Conservation (phyloP, 2,329 filamentous ascomycete genomes). For the Aureobasidium sp. region DNA sequence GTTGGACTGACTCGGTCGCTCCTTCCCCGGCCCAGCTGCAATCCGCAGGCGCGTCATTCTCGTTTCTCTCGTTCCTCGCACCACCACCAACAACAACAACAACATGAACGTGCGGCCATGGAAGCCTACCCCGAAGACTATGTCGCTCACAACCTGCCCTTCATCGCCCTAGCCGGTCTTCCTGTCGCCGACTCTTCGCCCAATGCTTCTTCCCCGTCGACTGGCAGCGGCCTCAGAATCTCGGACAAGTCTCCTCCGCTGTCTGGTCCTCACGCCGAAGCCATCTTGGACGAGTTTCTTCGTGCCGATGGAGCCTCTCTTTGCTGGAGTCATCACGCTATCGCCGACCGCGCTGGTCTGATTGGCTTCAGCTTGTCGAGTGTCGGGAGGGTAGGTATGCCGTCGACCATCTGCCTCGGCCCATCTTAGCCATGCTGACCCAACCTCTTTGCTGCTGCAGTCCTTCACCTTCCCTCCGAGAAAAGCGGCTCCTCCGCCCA, state of each 20-base stretch:
- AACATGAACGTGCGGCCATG: conserved; percentile 44
- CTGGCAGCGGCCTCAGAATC: conserved; percentile 52
- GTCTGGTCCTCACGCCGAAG: conserved; percentile 56
- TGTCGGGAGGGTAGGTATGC: conserved; percentile 70
- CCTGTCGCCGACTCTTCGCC: background rate
- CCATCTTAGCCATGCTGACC: conserved; percentile 14
- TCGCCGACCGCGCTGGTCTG: conserved; percentile 38
- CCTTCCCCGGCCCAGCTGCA: background rate
- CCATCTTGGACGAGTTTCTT: conserved; percentile 59
- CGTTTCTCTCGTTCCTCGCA: too few species aligned
- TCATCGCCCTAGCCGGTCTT: conserved; percentile 76
- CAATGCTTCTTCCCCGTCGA: background rate
- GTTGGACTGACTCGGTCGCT: background rate
- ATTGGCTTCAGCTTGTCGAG: conserved; percentile 62
- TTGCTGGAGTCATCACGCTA: conserved; percentile 60
- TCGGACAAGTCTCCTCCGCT: conserved; percentile 65
- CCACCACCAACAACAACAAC: background rate
- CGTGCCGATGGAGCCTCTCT: conserved; percentile 56
- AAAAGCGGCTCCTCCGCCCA: conserved; percentile 55
- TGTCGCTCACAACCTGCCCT: conserved; percentile 77
- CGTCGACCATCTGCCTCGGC: conserved; percentile 10
- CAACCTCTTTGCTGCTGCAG: conserved; percentile 28
- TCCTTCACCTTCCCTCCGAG: conserved; percentile 53
- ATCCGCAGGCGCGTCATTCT: background rate
- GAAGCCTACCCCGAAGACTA: conserved; percentile 74